Evolutionary conservation across 2,329 filamentous ascomycete genomes (phyloP).

Genomic region (Xylogone sp.): DNA sequence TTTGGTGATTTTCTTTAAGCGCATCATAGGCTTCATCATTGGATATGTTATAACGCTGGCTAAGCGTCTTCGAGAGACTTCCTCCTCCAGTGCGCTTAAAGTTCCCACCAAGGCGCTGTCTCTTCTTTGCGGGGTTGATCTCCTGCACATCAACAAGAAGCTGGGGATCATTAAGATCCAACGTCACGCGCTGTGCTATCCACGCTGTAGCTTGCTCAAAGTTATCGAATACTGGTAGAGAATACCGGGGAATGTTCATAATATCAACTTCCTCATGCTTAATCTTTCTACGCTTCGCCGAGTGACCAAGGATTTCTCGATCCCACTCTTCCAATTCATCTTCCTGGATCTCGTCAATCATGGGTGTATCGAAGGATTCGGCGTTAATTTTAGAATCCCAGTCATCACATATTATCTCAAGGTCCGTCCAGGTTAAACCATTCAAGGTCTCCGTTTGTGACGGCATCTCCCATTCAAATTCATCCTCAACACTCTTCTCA

Average conservation of each 20-base stretch:
- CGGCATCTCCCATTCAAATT: conserved; percentile 49
- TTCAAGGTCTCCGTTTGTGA: conserved; percentile 60
- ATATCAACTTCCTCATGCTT: conserved; percentile 52
- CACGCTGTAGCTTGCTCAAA: conserved; percentile 70
- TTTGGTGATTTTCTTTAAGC: conserved; percentile 94
- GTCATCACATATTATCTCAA: conserved; percentile 81
- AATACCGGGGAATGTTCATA: conserved; percentile 54
- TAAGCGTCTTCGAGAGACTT: conserved; percentile 68
- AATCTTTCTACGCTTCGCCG: conserved; percentile 65
- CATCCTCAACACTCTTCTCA: conserved; percentile 41
- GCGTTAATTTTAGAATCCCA: conserved; percentile 66
- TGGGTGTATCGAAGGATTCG: conserved; percentile 30
- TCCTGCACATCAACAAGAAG: conserved; percentile 79
- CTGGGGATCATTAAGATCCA: conserved; percentile 86
- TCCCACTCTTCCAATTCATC: conserved; percentile 52
- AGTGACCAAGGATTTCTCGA: conserved; percentile 46
- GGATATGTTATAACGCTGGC: conserved; percentile 87
- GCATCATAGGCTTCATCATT: conserved; percentile 96
- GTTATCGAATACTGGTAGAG: conserved; percentile 73
- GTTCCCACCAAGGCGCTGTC: conserved; percentile 41
- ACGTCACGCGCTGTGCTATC: conserved; percentile 71
- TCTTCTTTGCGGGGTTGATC: conserved; percentile 58
- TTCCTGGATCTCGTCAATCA: conserved; percentile 20
- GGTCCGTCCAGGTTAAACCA: conserved; percentile 73
- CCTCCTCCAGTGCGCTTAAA: conserved; percentile 65